Evolutionary conservation across 352 stramenopile species (phyloP).

Genomic region (Phytophthora europaea): DNA sequence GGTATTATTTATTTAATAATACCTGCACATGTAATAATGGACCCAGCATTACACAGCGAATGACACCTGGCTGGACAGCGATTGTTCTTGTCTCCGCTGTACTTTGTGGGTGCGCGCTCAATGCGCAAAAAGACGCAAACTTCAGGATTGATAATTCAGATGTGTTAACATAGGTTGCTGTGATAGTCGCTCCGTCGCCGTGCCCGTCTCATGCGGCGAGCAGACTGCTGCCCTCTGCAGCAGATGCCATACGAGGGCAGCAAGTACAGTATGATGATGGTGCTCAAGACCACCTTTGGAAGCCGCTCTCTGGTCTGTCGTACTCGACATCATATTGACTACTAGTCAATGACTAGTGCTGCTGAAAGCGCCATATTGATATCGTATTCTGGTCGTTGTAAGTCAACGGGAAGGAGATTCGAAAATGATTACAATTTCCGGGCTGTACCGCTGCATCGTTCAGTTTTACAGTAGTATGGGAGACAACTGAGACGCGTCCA

Average conservation of each 20-base stretch:
- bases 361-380: not conserved
- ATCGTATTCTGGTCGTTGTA: constrained; percentile 17
- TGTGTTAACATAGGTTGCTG: constrained; percentile 14
- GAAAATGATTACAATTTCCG: constrained; percentile 21
- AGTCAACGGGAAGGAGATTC: constrained; percentile 17
- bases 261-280: not conserved
- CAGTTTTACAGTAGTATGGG: not conserved
- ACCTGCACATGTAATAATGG: too few species aligned
- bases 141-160: constrained; percentile 27
- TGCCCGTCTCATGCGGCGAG: constrained; percentile 10
- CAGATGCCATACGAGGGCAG: not conserved
- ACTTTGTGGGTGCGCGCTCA: constrained; percentile 1
- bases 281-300: not conserved
- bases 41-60: too few species aligned
- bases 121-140: constrained; percentile 26
- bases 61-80: too few species aligned
- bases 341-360: not conserved
- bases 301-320: not conserved
- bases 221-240: not conserved
- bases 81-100: too few species aligned
- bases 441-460: constrained; percentile 2
- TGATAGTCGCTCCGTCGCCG: not conserved
- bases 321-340: too few species aligned
- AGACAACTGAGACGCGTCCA: constrained; percentile 18
- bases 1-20: too few species aligned